A percentile compares a stretch with the other conserved stretches of the same genome.
phyloP scores from a whole-genome alignment of 495 filamentous ascomycete genomes.

The Podospora sp. region DNA sequence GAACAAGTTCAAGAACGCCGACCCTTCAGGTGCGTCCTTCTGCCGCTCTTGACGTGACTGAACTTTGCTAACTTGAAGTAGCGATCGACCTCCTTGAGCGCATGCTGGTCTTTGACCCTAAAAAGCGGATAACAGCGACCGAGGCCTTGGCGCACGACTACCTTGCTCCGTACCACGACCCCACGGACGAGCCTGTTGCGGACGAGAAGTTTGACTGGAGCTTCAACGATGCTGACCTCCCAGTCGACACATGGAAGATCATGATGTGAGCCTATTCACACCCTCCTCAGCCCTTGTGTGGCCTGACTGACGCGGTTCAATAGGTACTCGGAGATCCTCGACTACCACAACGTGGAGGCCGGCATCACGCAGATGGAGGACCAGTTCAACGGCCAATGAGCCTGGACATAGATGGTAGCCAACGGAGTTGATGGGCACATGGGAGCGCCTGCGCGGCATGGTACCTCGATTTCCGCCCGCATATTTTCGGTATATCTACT shows the following conservation, averaged over 20 bases:
- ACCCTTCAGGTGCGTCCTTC: constrained; percentile 71
- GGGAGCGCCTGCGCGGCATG: constrained; percentile 22
- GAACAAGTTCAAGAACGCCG: constrained; percentile 95
- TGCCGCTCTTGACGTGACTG: neutral
- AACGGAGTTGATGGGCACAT: neutral
- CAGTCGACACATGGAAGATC: constrained; percentile 99
- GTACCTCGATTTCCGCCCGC: constrained; percentile 25
- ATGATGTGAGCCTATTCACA: constrained; percentile 77
- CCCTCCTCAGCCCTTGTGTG: neutral
- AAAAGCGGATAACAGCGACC: constrained; percentile 82
- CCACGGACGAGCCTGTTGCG: constrained; percentile 90
- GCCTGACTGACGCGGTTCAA: neutral
- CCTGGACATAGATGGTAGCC: neutral
- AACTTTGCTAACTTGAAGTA: constrained; percentile 38
- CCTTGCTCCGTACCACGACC: constrained; percentile 94
- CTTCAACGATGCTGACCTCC: constrained; percentile 98
- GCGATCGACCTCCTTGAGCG: constrained; percentile 92
- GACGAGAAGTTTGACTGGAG: constrained; percentile 99
- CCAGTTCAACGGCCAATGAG: constrained; percentile 45
- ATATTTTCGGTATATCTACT: constrained; percentile 19
- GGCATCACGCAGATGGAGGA: constrained; percentile 39
- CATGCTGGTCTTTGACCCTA: constrained; percentile 98
- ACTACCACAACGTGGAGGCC: constrained; percentile 94
- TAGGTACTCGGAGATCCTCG: constrained; percentile 99
- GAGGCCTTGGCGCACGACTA: constrained; percentile 90